Conservation (phyloP, 176 grass and related monocot genomes). For the Bothriochloa decipiens region DNA sequence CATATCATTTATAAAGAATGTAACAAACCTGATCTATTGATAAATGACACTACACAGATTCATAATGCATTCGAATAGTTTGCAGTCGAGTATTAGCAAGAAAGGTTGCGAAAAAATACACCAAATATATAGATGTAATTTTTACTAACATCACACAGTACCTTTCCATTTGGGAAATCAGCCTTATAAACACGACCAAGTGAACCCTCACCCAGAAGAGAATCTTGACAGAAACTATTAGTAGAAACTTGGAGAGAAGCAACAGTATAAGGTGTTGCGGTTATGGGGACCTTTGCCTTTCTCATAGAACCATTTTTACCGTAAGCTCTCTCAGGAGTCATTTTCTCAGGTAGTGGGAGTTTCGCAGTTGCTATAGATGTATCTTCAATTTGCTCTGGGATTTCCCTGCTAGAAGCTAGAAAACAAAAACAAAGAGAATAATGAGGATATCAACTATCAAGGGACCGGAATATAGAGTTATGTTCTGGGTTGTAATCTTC, state of each 20-base stretch:
- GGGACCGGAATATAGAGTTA: background rate
- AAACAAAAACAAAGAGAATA: slow-evolving; percentile 39
- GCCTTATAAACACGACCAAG: slow-evolving; percentile 95
- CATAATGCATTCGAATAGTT: background rate
- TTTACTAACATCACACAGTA: slow-evolving; percentile 42
- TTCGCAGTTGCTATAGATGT: slow-evolving; percentile 48
- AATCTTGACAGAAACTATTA: slow-evolving; percentile 97
- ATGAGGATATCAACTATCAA: slow-evolving; percentile 26
- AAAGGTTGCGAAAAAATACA: background rate
- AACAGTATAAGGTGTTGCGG: slow-evolving; percentile 77
- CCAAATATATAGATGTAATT: background rate
- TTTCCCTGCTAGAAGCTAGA: slow-evolving; percentile 67
- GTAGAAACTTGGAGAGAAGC: slow-evolving; percentile 94
- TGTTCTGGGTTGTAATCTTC: background rate
- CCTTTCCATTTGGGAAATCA: slow-evolving; percentile 92
- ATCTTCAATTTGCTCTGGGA: slow-evolving; percentile 65
- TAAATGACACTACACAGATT: slow-evolving; percentile 2
- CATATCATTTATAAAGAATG: background rate
- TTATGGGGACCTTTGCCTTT: slow-evolving; percentile 68
- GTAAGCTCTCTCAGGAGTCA: slow-evolving; percentile 67
- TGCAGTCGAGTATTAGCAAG: slow-evolving; percentile 9
- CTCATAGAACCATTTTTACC: slow-evolving; percentile 71
- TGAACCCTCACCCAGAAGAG: slow-evolving; percentile 92
- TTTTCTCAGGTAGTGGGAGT: slow-evolving; percentile 64
- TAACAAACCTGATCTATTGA: slow-evolving; percentile 18